These are phyloP conservation scores for Fusarium tjaetaba DNA, from an alignment of 2,329 filamentous ascomycete genomes.

Conservation along the genomic window DNA sequence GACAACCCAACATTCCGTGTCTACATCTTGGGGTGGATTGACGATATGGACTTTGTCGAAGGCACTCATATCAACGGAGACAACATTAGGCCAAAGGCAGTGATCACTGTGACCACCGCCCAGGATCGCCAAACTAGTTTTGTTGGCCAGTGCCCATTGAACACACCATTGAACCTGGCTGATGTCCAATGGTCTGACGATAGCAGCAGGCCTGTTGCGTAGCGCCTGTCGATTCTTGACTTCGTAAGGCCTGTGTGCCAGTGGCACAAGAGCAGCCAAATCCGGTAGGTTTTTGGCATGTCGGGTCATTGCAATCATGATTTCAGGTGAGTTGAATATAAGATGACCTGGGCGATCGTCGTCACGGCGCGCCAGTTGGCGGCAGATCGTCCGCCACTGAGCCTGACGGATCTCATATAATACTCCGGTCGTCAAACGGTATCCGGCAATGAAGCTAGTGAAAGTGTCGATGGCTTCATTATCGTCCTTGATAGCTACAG, in stretches of 20 bases:
- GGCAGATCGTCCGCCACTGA: slow-evolving; percentile 64
- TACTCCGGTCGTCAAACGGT: slow-evolving; percentile 46
- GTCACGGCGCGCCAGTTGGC: slow-evolving; percentile 54
- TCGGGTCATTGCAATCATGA: slow-evolving; percentile 62
- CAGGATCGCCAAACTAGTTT: slow-evolving; percentile 58
- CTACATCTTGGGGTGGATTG: slow-evolving; percentile 22
- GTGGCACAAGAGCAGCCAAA: slow-evolving; percentile 55
- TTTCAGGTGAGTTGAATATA: slow-evolving; percentile 58
- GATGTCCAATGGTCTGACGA: slow-evolving; percentile 58
- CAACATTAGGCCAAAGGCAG: slow-evolving; percentile 62
- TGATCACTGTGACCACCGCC: slow-evolving; percentile 70
- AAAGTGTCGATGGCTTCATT: slow-evolving; percentile 61
- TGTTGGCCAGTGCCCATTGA: slow-evolving; percentile 62
- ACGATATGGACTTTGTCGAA: slow-evolving; percentile 63
- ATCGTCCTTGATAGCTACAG: slow-evolving; percentile 55
- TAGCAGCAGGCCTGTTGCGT: slow-evolving; percentile 53
- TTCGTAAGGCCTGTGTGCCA: slow-evolving; percentile 34
- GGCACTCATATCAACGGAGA: slow-evolving; percentile 67
- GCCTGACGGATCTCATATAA: slow-evolving; percentile 45
- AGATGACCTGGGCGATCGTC: slow-evolving; percentile 52
- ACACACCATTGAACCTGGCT: slow-evolving; percentile 65
- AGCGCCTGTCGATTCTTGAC: slow-evolving; percentile 65
- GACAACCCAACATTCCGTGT: slow-evolving; percentile 52
- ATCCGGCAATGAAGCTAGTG: slow-evolving; percentile 62
- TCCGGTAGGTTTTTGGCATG: slow-evolving; percentile 56